These are phyloP conservation scores for Fomitopsis serialis DNA, from an alignment of 768 basidiomycete genomes.

Conservation along the genomic window DNA sequence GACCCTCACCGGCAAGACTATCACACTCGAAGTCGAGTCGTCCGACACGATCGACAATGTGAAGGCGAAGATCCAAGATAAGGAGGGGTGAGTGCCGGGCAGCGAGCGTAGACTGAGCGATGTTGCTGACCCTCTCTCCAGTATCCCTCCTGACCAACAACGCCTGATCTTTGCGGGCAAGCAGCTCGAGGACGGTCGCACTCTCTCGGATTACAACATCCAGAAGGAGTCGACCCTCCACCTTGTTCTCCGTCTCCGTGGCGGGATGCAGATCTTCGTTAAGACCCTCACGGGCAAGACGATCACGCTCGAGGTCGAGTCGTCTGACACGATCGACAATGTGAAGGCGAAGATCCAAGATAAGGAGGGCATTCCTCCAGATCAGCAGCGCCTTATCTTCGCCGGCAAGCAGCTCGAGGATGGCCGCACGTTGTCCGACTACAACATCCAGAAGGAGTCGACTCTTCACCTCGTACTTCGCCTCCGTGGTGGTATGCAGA, in stretches of 20 bases:
- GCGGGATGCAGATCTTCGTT: constrained; percentile 89
- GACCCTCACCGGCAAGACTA: constrained; percentile 70
- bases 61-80: constrained; percentile 84
- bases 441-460: constrained; percentile 80
- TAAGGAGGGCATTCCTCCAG: constrained; percentile 79
- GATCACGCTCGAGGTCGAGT: constrained; percentile 90
- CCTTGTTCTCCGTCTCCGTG: constrained; percentile 83
- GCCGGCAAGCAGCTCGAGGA: constrained; percentile 95
- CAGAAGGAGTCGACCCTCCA: constrained; percentile 99
- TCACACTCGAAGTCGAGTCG: constrained; percentile 69
- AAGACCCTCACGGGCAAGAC: constrained; percentile 89
- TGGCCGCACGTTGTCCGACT: constrained; percentile 79
- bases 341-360: constrained; percentile 82
- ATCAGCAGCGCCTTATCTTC: constrained; percentile 88
- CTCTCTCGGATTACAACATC: constrained; percentile 92
- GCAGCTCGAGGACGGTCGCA: constrained; percentile 82
- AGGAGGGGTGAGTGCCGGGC: constrained; percentile 57
- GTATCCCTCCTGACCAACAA: constrained; percentile 91
- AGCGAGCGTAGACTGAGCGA: constrained; percentile 37
- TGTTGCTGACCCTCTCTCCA: constrained; percentile 72
- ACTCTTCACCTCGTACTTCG: constrained; percentile 54
- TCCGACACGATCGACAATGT: constrained; percentile 69
- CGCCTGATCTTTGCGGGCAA: constrained; percentile 87
- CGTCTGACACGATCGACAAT: constrained; percentile 90
- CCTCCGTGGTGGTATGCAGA: constrained; percentile 65